Base-by-base conservation (phyloP, 305 asterid genomes). In the Fraxinus baroniana region DNA sequence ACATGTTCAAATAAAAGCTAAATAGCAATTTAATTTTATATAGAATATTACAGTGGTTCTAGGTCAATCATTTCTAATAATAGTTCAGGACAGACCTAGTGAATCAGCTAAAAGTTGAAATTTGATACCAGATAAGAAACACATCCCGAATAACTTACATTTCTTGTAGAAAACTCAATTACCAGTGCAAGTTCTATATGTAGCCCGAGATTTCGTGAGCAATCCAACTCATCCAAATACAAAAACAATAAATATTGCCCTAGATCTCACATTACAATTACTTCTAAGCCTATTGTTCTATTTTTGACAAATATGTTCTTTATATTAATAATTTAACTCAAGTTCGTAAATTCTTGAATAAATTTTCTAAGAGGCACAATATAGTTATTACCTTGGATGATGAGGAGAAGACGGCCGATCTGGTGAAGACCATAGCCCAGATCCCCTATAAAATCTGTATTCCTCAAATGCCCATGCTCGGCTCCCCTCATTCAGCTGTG, bases 401-500 rank as follows among this genome's bases (percentile, higher is more conserved):
- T 37, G 44, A 37, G 44, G 7, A 12, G 30, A 62, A 62, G 32
- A 20, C 24, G 71, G 30, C 15, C 13, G 3, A 66, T 37, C 44
- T 37, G 44, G 44, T 37, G 44, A 7, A 37, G 44, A 37, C 44
- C 44, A 37, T 37, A 7, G 44, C 44, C 44, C 44, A 37, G 10
- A 37, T 37, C 44, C 10, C 44, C 44, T 37, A 37, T 37, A 37
- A 37, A 37, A 37, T 37, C 44, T 37, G 74, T 17, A 66, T 49
- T 93, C 94, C 85, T 93, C 93, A 49, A 86, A 88, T 64, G 87
- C 86, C 85, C 91, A 84, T 30, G 85, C 79, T 79, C 86, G 91
- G 79, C 79, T 81, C 81, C 91, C 97, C 68, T 91, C 97, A 80
- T 88, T 86, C 77, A 86, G 80, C 87, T 89, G 97, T 49, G 90